Evolutionary conservation across 2,329 filamentous ascomycete genomes (phyloP).

Genomic region (Neopestalotiopsis sp.): DNA sequence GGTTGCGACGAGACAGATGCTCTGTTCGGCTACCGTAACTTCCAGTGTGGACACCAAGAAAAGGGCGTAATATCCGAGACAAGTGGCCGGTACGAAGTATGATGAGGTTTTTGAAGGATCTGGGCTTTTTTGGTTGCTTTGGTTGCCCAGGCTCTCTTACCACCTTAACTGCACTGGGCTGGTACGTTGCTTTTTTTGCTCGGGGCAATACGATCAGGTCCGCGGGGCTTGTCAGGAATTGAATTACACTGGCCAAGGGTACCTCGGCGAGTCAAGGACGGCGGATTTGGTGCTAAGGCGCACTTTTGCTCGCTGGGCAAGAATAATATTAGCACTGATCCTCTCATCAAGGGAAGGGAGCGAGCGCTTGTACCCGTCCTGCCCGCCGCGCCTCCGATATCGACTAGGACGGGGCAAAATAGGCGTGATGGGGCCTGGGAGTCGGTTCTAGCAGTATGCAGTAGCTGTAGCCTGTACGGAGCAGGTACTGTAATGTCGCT

Average conservation of each 20-base stretch:
- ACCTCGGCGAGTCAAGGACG: slow-evolving; percentile 9
- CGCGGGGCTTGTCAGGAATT: neutral
- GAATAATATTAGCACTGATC: slow-evolving; percentile 2
- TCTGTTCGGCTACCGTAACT: slow-evolving; percentile 13
- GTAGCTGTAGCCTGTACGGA: no score
- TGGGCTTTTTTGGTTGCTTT: neutral
- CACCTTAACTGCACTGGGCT: neutral
- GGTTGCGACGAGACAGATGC: slow-evolving; percentile 8
- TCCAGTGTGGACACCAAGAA: slow-evolving; percentile 16
- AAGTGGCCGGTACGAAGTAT: slow-evolving; percentile 12
- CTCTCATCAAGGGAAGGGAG: neutral
- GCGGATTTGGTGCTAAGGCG: neutral
- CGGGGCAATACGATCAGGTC: neutral
- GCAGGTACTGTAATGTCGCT: no score
- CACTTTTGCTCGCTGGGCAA: slow-evolving; percentile 1
- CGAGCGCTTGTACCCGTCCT: slow-evolving; percentile 1
- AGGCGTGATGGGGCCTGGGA: neutral
- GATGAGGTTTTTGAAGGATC: neutral
- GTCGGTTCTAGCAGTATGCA: neutral
- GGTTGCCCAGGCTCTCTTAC: neutral
- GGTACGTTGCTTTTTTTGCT: neutral
- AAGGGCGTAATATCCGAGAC: slow-evolving; percentile 18
- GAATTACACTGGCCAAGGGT: neutral
- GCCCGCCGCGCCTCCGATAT: slow-evolving; percentile 1
- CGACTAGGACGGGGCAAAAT: neutral